Base-by-base conservation (phyloP, 768 basidiomycete genomes). In the Mycena vitilis region DNA sequence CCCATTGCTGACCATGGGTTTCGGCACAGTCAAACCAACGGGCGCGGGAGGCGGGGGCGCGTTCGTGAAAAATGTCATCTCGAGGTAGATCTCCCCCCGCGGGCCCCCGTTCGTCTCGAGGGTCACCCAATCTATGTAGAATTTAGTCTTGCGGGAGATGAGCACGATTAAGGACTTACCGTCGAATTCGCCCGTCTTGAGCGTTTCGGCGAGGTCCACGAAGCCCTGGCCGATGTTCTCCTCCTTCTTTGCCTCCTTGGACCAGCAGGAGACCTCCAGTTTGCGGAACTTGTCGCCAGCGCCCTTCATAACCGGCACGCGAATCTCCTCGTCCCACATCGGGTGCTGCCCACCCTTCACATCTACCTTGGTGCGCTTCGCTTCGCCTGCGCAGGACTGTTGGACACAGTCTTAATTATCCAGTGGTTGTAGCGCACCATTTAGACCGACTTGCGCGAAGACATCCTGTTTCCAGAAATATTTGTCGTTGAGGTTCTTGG, bases 391-490 rank as follows among this genome's bases (percentile, higher is more conserved):
- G 65, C 47, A 23, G 25, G 38, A 56, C 30, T 45, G 52, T 60
- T 22, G 65, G 49, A 20, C 49, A 69, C n/a, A n/a, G 34, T 22
- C 42, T 44, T 6, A 48, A n/a, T 60, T 23, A 44, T 44, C 20
- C 38, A 62, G 38, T 44, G 15, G 25, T 48, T 15, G 20, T 47
- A 18, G 71, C 79, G 67, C 60, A 82, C 86, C 85, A 71, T 85
- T 86, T 23, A 96, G 79, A 3, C 83, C 81, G 8, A 89, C 83
- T 70, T 91, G 86, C 4, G 90, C 91, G 76, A 90, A 97, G 1
- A 93, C 95, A 78, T 96, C 93, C 76, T 97, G 95, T 78, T 98
- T 98, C 78, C 93, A 91, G 75, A 98, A 92, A 72, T 92, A 93
- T 59, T 90, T 92, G 81, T 96, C 92, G 66, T 87, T 87, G 23